Evolutionary conservation across 495 filamentous ascomycete species (phyloP).

Genomic region (Friedmanniomyces endolithicus): DNA sequence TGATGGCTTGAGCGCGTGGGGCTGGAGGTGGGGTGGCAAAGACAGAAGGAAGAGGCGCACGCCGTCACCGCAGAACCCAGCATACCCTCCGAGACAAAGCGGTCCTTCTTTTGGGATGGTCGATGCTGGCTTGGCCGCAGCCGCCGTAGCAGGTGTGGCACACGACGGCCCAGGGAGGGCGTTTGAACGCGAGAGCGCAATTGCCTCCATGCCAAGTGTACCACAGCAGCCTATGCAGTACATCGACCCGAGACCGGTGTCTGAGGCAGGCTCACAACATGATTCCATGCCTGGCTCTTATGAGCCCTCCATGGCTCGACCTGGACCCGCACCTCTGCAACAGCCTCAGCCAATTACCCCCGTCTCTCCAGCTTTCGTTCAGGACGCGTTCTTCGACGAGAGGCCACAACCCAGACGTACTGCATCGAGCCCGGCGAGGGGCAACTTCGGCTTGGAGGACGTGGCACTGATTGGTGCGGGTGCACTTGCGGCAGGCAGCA

Average conservation of each 20-base stretch:
- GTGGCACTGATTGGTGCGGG: slow-evolving; percentile 25
- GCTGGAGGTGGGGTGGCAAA: slow-evolving; percentile 46
- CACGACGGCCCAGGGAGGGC: neutral
- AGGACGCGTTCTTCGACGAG: neutral
- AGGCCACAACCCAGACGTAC: slow-evolving; percentile 10
- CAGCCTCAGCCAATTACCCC: slow-evolving; percentile 31
- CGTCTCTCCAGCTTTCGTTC: slow-evolving; percentile 19
- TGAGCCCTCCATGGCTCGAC: slow-evolving; percentile 19
- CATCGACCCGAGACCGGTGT: slow-evolving; percentile 15
- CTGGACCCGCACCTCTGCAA: slow-evolving; percentile 26
- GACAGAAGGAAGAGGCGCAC: slow-evolving; percentile 34
- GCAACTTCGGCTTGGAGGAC: slow-evolving; percentile 20
- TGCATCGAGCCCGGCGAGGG: slow-evolving; percentile 9
- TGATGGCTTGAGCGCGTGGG: slow-evolving; percentile 37
- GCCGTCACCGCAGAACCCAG: neutral
- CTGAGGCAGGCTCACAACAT: slow-evolving; percentile 10
- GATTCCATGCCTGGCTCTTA: slow-evolving; percentile 15
- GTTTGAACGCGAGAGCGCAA: neutral
- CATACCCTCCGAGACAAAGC: neutral
- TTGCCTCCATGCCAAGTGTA: slow-evolving; percentile 1
- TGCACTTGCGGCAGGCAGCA: slow-evolving; percentile 20
- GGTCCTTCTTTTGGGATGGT: neutral
- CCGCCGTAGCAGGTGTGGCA: slow-evolving; percentile 7
- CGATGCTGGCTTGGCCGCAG: neutral
- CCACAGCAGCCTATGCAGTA: slow-evolving; percentile 16